Evolutionary conservation across 257 asterid species (phyloP).

Genomic region (Ocimum tenuiflorum): DNA sequence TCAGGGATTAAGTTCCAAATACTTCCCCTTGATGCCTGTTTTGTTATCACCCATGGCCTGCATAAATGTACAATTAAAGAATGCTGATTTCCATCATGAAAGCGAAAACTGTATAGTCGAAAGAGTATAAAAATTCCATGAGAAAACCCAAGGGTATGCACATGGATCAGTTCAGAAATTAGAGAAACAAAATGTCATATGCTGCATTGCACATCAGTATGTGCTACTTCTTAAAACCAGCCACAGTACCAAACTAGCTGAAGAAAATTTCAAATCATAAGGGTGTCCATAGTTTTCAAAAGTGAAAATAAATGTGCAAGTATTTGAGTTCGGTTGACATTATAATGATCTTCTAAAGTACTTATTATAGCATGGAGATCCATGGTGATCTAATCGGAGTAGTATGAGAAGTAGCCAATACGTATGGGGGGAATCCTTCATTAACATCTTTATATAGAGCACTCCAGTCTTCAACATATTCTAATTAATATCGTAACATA

Average conservation of each 20-base stretch:
- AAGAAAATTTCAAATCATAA: neutral
- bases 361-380: neutral
- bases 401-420: neutral
- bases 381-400: neutral
- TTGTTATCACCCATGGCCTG: slow-evolving; percentile 45
- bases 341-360: neutral
- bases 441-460: no score
- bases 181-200: neutral
- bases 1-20: slow-evolving; percentile 9
- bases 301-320: neutral
- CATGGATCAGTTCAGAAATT: neutral
- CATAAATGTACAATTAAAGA: slow-evolving; percentile 2
- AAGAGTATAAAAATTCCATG: neutral
- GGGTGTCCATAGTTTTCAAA: neutral
- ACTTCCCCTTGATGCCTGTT: slow-evolving; percentile 1
- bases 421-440: neutral
- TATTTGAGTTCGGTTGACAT: neutral
- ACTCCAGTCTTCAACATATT: no score
- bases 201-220: neutral
- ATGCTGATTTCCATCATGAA: slow-evolving; percentile 2
- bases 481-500: no score
- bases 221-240: neutral
- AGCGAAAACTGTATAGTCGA: neutral
- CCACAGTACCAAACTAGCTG: neutral
- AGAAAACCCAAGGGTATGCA: neutral